Evolutionary conservation across 345 rosid genomes (phyloP), one percentile per base, ranked within the genome.

Genomic region (Populus pruinosa): DNA sequence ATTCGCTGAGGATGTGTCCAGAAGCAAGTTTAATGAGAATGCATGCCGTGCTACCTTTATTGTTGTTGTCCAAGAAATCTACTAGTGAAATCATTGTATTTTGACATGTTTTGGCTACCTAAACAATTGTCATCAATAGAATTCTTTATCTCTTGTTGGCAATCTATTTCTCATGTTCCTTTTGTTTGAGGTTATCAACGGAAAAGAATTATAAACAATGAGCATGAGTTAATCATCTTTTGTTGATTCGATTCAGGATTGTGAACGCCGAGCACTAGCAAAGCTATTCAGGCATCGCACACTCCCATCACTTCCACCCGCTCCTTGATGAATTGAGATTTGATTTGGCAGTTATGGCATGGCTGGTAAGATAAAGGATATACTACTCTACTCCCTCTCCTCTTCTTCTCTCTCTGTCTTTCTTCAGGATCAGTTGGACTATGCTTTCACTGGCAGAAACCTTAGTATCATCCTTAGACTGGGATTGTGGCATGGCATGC

Each of bases 231-330:
- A 8, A n/a, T 56, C 27, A 56, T n/a, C 63, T 56, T 56, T 56
- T 56, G 63, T 9, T 56, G 27, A 56, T n/a, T n/a, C 9, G 63
- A 23, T 56, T 5, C 88, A 94, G 98, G 98, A 91, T 75, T 92
- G 98, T 90, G 91, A 94, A 78, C 93, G 95, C 77, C 87, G 95
- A 82, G 86, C 93, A 16, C 72, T 92, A 49, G 87, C 89, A 50
- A 94, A 90, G 85, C 79, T 88, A 35, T 91, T 90, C 82, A 89
- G 77, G 73, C 97, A 92, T 75, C 90, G 94, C 76, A 80, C 62
- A 29, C 75, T 75, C 73, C 74, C 82, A 76, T 78, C 85, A 49
- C 82, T 82, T 71, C 74, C 89, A 38, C 80, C 81, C 59, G 82
- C 53, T 70, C 81, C 86, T 83, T 81, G 83, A 88, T 70, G 38